Conservation (phyloP, 139 green algal genomes). For the Volvox africanus region DNA sequence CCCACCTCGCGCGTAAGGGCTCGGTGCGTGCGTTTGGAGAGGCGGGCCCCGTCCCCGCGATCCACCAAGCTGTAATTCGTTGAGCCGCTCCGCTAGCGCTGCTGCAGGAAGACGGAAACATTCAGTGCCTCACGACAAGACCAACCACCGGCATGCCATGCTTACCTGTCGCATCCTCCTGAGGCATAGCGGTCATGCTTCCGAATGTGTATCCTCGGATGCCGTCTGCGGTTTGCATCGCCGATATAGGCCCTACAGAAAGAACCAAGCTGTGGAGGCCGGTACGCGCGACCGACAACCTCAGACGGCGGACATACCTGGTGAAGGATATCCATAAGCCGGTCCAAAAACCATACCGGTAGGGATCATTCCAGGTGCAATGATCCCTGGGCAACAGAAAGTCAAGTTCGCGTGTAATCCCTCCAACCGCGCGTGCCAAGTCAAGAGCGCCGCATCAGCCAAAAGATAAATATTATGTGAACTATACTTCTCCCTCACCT, state of each 20-base stretch:
- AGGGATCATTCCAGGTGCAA: conserved; percentile 30
- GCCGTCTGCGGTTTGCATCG: neutral
- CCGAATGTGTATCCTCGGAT: conserved; percentile 31
- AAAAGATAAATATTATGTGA: neutral
- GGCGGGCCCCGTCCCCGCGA: neutral
- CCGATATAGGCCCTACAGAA: conserved; percentile 14
- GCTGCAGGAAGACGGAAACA: conserved; percentile 14
- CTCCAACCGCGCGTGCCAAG: neutral
- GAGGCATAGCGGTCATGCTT: neutral
- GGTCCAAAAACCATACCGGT: conserved; percentile 21
- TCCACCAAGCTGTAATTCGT: conserved; percentile 36
- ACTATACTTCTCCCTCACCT: neutral
- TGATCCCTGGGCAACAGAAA: conserved; percentile 24
- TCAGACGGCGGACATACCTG: conserved; percentile 20
- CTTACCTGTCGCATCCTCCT: conserved; percentile 39
- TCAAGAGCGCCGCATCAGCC: neutral
- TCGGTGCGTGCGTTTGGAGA: neutral
- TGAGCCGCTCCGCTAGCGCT: conserved; percentile 24
- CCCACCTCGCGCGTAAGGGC: neutral
- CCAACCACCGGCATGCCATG: too few relatives aligned
- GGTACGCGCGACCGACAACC: neutral
- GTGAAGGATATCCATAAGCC: conserved; percentile 39
- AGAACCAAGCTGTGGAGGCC: neutral
- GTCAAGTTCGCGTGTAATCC: neutral
- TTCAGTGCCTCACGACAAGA: neutral